A percentile compares a stretch with the other conserved stretches of the same genome.
phyloP scores from a whole-genome alignment of 2,329 filamentous ascomycete genomes.

The Spiromastix sp. region DNA sequence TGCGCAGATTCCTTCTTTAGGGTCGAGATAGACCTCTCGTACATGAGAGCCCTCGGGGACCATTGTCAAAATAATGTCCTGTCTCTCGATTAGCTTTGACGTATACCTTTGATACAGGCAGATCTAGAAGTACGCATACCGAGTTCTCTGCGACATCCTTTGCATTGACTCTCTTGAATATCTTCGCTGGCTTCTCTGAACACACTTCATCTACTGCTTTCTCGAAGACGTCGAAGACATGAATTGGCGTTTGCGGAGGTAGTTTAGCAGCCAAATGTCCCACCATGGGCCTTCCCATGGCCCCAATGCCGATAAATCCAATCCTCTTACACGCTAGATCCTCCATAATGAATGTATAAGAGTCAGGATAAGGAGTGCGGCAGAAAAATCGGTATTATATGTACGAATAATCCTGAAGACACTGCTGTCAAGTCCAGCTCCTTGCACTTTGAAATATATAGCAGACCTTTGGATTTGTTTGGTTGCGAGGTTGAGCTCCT shows the following conservation, averaged over 20 bases:
- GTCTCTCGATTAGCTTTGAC: background rate
- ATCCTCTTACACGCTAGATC: slow-evolving; percentile 6
- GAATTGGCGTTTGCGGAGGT: slow-evolving; percentile 31
- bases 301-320: slow-evolving; percentile 45
- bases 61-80: slow-evolving; percentile 45
- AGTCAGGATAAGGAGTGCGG: background rate
- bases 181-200: slow-evolving; percentile 27
- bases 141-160: slow-evolving; percentile 41
- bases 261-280: slow-evolving; percentile 40
- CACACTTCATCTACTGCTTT: slow-evolving; percentile 34
- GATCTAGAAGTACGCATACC: too few species aligned
- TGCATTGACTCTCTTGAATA: slow-evolving; percentile 32
- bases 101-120: too few species aligned
- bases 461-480: too few species aligned
- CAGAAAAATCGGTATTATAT: too few species aligned
- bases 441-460: too few species aligned
- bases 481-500: too few species aligned
- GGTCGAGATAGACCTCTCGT: slow-evolving; percentile 40
- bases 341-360: background rate
- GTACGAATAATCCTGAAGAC: too few species aligned
- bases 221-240: slow-evolving; percentile 40
- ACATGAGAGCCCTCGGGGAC: slow-evolving; percentile 44
- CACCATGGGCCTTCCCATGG: slow-evolving; percentile 46
- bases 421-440: too few species aligned
- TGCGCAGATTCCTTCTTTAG: slow-evolving; percentile 32